phyloP scores from a whole-genome alignment of 2,329 filamentous ascomycete species.

The Tolypocladium capitatum region DNA sequence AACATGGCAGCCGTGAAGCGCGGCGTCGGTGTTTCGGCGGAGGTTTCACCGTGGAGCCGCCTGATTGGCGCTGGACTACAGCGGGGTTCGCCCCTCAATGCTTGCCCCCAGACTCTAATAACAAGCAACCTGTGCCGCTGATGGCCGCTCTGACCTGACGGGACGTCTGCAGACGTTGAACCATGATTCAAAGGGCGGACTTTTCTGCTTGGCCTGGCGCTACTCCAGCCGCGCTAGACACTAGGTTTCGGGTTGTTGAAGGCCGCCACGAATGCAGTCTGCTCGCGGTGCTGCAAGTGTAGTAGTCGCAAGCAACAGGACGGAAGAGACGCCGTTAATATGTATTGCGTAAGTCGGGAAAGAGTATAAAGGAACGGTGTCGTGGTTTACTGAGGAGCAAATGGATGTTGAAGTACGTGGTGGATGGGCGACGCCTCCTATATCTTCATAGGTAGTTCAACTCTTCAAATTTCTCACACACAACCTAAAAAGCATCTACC shows the following conservation, averaged over 20 bases:
- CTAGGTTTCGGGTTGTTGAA: constrained; percentile 34
- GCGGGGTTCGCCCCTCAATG: not conserved
- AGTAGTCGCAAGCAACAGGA: constrained; percentile 1
- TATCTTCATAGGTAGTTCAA: not conserved
- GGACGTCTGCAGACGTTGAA: not conserved
- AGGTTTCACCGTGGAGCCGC: not conserved
- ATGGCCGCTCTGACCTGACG: too few relatives aligned
- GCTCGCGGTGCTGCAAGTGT: constrained; percentile 9
- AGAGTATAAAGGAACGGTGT: too few relatives aligned
- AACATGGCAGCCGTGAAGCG: too few relatives aligned
- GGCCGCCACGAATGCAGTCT: constrained; percentile 33
- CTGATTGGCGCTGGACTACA: too few relatives aligned
- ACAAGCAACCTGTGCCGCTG: too few relatives aligned
- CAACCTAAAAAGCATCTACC: not conserved
- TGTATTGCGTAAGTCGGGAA: not conserved
- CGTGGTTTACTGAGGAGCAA: not conserved
- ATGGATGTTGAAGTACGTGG: not conserved
- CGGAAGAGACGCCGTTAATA: not conserved
- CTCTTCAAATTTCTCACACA: not conserved
- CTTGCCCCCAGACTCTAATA: too few relatives aligned
- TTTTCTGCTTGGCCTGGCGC: not conserved
- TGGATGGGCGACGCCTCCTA: not conserved
- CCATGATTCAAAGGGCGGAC: not conserved
- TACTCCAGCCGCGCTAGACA: constrained; percentile 10
- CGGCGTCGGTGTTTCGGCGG: too few relatives aligned